Percentiles rank a stretch among this genome's conserved stretches.
phyloP scores from a whole-genome alignment of 805 yeast genomes.

The Wickerhamiella sergipiensis region DNA sequence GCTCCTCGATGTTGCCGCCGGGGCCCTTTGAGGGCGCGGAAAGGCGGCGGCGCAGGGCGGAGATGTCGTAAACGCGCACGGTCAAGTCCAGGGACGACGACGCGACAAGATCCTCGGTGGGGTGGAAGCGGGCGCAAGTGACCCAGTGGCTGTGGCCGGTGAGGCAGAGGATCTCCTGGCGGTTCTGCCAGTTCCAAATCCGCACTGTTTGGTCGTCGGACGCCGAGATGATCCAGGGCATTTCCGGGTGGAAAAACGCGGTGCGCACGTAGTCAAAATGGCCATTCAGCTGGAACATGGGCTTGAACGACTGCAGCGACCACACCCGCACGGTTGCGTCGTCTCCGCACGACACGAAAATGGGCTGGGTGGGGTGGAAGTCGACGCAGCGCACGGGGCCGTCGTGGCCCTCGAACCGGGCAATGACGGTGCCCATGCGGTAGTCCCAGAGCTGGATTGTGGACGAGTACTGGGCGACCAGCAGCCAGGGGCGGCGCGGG shows the following conservation, averaged over 20 bases:
- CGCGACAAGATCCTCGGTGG: conserved; percentile 84
- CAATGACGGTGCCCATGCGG: conserved; percentile 95
- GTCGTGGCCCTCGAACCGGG: conserved; percentile 93
- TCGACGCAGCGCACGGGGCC: conserved; percentile 95
- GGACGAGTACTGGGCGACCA: conserved; percentile 90
- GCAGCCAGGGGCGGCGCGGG: conserved; percentile 89
- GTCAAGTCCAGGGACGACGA: conserved; percentile 95
- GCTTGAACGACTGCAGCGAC: conserved; percentile 84
- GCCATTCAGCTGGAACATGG: conserved; percentile 81
- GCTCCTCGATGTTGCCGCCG: background rate
- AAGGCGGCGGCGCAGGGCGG: conserved; percentile 88
- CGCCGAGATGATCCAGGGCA: conserved; percentile 94
- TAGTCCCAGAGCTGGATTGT: conserved; percentile 99
- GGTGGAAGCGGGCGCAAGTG: conserved; percentile 96
- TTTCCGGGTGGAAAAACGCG: conserved; percentile 84
- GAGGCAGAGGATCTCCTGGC: conserved; percentile 90
- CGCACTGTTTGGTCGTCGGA: conserved; percentile 98
- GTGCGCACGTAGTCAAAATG: conserved; percentile 93
- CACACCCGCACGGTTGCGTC: conserved; percentile 92
- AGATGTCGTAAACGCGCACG: conserved; percentile 98
- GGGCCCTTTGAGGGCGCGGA: conserved; percentile 47
- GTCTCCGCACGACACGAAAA: conserved; percentile 95
- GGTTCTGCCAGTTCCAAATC: conserved; percentile 99
- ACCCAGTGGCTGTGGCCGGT: conserved; percentile 98
- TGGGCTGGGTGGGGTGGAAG: conserved; percentile 96